These are phyloP conservation scores for Spirogloea muscicola DNA, from an alignment of 139 green algal genomes.

Conservation along the genomic window DNA sequence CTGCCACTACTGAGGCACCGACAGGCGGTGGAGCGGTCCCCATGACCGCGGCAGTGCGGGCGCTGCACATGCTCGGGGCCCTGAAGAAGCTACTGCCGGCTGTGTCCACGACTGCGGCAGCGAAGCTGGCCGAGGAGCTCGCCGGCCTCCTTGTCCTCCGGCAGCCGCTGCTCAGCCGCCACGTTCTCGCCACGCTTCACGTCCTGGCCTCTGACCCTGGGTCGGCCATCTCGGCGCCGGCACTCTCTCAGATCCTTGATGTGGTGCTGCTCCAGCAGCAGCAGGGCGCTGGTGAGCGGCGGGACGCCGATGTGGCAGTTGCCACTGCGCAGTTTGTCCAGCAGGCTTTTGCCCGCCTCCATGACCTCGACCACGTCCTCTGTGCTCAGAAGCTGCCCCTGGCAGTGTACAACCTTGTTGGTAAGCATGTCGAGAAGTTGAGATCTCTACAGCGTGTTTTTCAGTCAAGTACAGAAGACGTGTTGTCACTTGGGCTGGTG, in stretches of 20 bases:
- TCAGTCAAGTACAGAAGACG: background rate
- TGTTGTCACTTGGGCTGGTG: no score
- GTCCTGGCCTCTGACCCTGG: background rate
- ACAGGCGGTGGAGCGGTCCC: background rate
- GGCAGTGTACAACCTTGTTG: slow-evolving; percentile 21
- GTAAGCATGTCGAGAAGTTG: background rate
- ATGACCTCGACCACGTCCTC: slow-evolving; percentile 3
- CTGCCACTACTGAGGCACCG: background rate
- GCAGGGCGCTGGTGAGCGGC: slow-evolving; percentile 7
- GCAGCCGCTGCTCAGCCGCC: slow-evolving; percentile 21
- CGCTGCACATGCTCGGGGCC: slow-evolving; percentile 22
- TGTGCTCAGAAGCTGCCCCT: slow-evolving; percentile 21
- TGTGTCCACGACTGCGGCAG: background rate
- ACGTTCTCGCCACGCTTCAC: slow-evolving; percentile 10
- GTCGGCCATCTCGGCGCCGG: background rate
- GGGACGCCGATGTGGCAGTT: slow-evolving; percentile 23
- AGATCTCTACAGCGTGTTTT: no score
- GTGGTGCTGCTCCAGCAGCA: background rate
- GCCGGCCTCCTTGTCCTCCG: slow-evolving; percentile 11
- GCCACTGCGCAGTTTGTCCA: slow-evolving; percentile 13
- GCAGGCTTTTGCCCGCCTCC: slow-evolving; percentile 7
- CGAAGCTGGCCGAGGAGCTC: background rate
- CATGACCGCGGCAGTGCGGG: background rate
- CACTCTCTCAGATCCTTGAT: background rate
- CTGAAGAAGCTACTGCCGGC: slow-evolving; percentile 23